Base-by-base conservation (phyloP, 139 green algal genomes). In the Auxenochlorella protothecoides region DNA sequence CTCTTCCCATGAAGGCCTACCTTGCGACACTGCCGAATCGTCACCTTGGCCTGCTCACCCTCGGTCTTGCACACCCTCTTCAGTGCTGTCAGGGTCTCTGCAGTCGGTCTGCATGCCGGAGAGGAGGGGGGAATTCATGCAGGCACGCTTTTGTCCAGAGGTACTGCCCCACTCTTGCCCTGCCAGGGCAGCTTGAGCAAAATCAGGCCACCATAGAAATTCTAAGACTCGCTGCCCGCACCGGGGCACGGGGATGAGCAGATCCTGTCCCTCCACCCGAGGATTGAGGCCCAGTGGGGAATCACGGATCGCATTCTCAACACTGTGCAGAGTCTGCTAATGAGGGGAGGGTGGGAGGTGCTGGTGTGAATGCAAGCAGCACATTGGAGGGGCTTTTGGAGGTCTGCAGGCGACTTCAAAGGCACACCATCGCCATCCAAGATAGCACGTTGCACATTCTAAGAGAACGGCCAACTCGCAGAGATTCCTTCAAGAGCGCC, bases 281-380 rank as follows among this genome's bases (percentile, higher is more conserved):
- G 84, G 79, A 55, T 79, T 85, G 12, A 94, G 78, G 12, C 69
- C 65, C 65, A 96, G 77, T 4, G 90, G 81, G 0, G 84, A 91
- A 3, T 85, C 70, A 3, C 60, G 54, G 54, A 96, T 89, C 44
- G 85, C 83, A 52, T 82, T 83, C 3, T 79, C 74, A 44, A 96
- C 83, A 4, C 77, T 53, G 8, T 78, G 15, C 52, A 83, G 69
- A 5, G 85, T 78, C 85, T 90, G 6, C 0, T 27, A 5, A 3
- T 9, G 60, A 62, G 4, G 6, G 4, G 6, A 53, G 51, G 6
- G 9, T 53, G 2, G 5, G 14, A 57, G 52, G 72, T 57, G 4
- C 4, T 44, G 27, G 27, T 44, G 27, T 44, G 27, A 44, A 44
- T 1, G 27, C 27, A 44, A 44, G 0, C 27, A 44, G 27, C 27